A percentile compares a stretch with the other conserved stretches of the same genome.
Conservation (phyloP, 495 filamentous ascomycete genomes). For the Aspergillus steynii region DNA sequence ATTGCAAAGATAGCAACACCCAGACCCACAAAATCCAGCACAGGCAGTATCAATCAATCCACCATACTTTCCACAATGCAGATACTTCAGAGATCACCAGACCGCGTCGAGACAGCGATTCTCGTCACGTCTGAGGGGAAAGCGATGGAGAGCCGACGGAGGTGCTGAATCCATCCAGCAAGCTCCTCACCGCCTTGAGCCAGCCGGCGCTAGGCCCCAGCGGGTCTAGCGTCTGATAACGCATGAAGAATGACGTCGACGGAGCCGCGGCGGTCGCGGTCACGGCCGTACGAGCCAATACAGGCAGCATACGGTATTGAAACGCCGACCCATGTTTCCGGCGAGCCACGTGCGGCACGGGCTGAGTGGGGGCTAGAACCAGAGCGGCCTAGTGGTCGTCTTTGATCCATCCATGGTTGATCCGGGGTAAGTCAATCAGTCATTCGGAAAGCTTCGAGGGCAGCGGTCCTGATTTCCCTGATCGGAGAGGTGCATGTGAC, state of each 20-base stretch:
- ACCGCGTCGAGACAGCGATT: neutral
- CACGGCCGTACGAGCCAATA: constrained; percentile 8
- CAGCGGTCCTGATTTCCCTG: neutral
- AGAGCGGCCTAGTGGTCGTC: neutral
- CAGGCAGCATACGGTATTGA: neutral
- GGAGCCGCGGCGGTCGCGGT: neutral
- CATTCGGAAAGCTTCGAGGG: neutral
- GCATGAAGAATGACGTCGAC: constrained; percentile 6
- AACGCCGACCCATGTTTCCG: constrained; percentile 9
- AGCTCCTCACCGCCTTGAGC: neutral
- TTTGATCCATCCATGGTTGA: constrained; percentile 9
- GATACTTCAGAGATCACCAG: neutral
- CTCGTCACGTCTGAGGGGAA: neutral
- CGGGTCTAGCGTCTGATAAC: neutral
- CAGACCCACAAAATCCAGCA: neutral
- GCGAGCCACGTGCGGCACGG: constrained; percentile 20
- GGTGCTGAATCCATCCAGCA: neutral
- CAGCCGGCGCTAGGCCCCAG: constrained; percentile 2
- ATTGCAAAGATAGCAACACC: neutral
- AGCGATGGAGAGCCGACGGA: neutral
- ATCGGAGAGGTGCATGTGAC: neutral
- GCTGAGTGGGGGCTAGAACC: constrained; percentile 11
- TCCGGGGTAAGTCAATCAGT: constrained; percentile 17
- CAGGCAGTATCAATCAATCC: neutral
- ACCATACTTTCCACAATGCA: neutral